phyloP scores from a whole-genome alignment of 331 rosid species.

The Rosa hybrid region DNA sequence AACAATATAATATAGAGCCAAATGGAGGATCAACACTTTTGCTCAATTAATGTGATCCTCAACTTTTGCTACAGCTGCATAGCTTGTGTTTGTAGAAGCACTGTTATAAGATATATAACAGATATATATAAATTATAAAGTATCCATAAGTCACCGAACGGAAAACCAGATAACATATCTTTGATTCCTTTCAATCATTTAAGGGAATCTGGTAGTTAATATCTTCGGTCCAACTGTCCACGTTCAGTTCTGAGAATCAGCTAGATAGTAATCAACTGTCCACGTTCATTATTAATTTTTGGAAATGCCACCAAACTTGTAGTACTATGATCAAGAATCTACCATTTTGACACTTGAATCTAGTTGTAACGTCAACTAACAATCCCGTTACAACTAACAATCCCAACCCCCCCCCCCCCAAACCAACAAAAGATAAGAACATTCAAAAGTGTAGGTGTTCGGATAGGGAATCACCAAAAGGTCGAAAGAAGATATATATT shows the following conservation, averaged over 20 bases:
- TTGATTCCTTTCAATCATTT: constrained; percentile 1
- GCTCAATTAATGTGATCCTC: no score
- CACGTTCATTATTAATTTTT: neutral
- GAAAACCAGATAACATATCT: neutral
- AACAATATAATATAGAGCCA: no score
- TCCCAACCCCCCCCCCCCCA: no score
- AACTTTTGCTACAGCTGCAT: no score
- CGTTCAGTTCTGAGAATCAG: neutral
- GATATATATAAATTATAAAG: neutral
- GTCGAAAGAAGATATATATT: neutral
- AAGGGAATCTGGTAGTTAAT: neutral
- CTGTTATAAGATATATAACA: neutral
- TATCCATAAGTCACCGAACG: neutral
- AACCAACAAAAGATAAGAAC: neutral
- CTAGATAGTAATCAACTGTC: no score
- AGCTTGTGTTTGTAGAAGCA: neutral
- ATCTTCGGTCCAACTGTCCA: neutral
- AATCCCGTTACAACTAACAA: no score
- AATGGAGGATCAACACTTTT: no score
- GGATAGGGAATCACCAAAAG: constrained; percentile 9
- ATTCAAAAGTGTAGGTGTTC: neutral
- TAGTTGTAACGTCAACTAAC: neutral
- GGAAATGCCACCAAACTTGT: neutral
- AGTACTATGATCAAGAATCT: neutral
- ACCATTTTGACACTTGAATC: neutral